Evolutionary conservation across 2,329 filamentous ascomycete genomes (phyloP).

Genomic region (Sporothrix protearum): DNA sequence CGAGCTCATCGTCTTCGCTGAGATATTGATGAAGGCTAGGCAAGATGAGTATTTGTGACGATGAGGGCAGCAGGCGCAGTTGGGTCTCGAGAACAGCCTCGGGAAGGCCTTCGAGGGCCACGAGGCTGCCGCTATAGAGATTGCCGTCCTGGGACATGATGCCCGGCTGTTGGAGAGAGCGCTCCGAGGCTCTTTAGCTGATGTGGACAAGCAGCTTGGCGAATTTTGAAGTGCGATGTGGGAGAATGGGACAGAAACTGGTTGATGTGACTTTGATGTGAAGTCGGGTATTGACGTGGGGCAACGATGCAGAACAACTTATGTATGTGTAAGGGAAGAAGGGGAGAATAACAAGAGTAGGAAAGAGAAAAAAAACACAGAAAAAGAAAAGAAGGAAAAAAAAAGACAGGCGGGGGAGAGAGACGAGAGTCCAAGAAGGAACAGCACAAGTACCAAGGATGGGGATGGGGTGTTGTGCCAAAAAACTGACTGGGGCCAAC

Average conservation of each 20-base stretch:
- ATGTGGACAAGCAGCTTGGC: not conserved
- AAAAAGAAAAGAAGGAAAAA: not conserved
- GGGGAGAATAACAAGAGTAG: not conserved
- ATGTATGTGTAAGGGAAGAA: not conserved
- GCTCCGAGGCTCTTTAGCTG: slow-evolving; percentile 2
- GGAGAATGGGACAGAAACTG: not conserved
- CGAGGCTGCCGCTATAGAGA: slow-evolving; percentile 46
- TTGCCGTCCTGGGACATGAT: slow-evolving; percentile 15
- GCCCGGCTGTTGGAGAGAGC: not conserved
- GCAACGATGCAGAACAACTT: not conserved
- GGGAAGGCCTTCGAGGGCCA: slow-evolving; percentile 57
- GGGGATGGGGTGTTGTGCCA: not conserved
- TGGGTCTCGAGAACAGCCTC: slow-evolving; percentile 55
- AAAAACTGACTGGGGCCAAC: not conserved
- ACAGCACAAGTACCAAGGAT: not conserved
- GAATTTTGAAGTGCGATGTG: not conserved
- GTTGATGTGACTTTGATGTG: not conserved
- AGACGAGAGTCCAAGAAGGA: not conserved
- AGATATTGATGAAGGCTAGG: slow-evolving; percentile 51
- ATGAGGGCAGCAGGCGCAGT: slow-evolving; percentile 56
- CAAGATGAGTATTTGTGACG: slow-evolving; percentile 55
- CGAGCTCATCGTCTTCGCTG: slow-evolving; percentile 31
- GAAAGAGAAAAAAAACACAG: not conserved
- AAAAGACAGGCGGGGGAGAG: not conserved
- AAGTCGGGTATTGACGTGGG: not conserved